A percentile compares a stretch with the other conserved stretches of the same genome.
These are phyloP conservation scores for Gastrodia elata DNA, from an alignment of 106 monocot genomes.

Conservation along the genomic window DNA sequence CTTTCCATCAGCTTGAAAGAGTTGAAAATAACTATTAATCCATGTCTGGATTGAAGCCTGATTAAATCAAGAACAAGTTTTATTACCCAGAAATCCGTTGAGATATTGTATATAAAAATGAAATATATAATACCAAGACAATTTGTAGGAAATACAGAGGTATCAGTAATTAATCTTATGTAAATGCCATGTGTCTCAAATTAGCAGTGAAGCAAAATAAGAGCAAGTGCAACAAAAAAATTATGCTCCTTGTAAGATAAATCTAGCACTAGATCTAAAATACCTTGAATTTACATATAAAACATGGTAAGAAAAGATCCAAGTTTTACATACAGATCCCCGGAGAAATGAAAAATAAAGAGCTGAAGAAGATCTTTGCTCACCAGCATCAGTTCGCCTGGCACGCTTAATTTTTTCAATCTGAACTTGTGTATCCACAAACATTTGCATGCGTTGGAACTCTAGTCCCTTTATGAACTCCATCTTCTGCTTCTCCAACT, in stretches of 20 bases:
- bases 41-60: too few relatives aligned
- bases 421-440: conserved; percentile 67
- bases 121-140: too few relatives aligned
- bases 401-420: conserved; percentile 43
- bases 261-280: not conserved
- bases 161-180: too few relatives aligned
- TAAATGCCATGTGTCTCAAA: too few relatives aligned
- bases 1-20: too few relatives aligned
- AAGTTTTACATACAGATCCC: not conserved
- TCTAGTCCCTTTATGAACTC: conserved; percentile 80
- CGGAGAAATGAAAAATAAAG: not conserved
- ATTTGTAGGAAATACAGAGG: too few relatives aligned
- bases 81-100: too few relatives aligned
- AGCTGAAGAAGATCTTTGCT: not conserved
- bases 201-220: too few relatives aligned
- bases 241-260: not conserved
- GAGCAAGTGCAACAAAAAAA: too few relatives aligned
- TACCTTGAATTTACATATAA: not conserved
- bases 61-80: too few relatives aligned
- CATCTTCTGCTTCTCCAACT: conserved; percentile 95
- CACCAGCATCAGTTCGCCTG: conserved; percentile 7
- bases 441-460: conserved; percentile 79
- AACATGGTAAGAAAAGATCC: not conserved
- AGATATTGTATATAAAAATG: too few relatives aligned
- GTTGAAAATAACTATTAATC: too few relatives aligned